A percentile compares a stretch with the other conserved stretches of the same genome.
phyloP scores from a whole-genome alignment of 768 basidiomycete species.

The Collybia sp. region DNA sequence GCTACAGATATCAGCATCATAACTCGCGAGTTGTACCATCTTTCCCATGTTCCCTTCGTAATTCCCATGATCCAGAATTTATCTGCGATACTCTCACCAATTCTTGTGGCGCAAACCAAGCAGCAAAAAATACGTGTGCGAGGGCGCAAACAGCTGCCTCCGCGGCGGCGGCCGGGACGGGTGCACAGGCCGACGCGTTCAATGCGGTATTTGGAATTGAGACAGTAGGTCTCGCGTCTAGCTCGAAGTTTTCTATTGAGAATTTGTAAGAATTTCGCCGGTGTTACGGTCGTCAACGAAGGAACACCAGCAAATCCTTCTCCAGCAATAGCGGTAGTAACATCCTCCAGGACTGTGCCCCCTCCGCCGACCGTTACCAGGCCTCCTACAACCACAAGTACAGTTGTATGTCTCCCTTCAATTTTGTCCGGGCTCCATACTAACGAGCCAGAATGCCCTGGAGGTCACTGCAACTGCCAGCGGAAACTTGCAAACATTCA shows the following conservation, averaged over 20 bases:
- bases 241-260: neutral
- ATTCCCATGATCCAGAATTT: constrained; percentile 21
- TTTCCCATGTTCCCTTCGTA: neutral
- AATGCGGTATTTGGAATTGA: constrained; percentile 51
- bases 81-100: constrained; percentile 55
- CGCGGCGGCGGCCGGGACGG: constrained; percentile 35
- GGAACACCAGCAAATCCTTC: constrained; percentile 26
- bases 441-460: too few species aligned
- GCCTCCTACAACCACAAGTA: constrained; percentile 8
- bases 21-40: constrained; percentile 28
- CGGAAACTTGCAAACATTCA: constrained; percentile 46
- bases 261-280: constrained; percentile 36
- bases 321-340: too few species aligned
- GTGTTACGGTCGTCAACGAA: constrained; percentile 37
- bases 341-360: too few species aligned
- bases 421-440: too few species aligned
- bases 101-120: constrained; percentile 48
- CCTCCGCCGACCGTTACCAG: constrained; percentile 1
- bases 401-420: neutral
- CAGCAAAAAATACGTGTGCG: constrained; percentile 45
- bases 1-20: constrained; percentile 59
- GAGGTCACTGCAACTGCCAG: neutral
- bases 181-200: constrained; percentile 59
- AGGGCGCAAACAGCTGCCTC: constrained; percentile 35
- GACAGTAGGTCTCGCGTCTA: constrained; percentile 27